A percentile compares a stretch with the other conserved stretches of the same genome.
phyloP scores from a whole-genome alignment of 2,329 filamentous ascomycete genomes.

The Verticillium albo-atrum region DNA sequence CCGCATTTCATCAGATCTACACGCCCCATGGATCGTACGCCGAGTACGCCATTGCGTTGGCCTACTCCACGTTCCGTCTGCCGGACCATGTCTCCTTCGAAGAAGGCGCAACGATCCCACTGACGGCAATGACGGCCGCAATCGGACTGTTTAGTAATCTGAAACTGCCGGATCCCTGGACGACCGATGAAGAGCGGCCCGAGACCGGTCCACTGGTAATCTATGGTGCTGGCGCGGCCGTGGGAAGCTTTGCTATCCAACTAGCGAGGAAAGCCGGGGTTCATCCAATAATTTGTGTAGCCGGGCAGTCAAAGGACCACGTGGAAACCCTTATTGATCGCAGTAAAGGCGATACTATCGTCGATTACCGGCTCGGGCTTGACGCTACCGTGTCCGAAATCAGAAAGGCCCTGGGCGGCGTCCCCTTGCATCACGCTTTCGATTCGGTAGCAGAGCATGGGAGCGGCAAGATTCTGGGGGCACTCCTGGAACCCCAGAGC shows the following conservation, averaged over 20 bases:
- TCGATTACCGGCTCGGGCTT: too few species aligned
- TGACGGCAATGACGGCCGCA: conserved; percentile 50
- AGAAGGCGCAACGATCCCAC: conserved; percentile 52
- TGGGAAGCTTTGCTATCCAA: conserved; percentile 53
- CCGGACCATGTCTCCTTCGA: conserved; percentile 44
- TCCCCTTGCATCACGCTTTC: too few species aligned
- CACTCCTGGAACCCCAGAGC: too few species aligned
- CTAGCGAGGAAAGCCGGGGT: conserved; percentile 45
- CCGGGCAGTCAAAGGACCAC: conserved; percentile 30
- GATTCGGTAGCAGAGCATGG: too few species aligned
- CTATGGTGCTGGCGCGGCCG: conserved; percentile 45
- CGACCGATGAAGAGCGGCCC: conserved; percentile 13
- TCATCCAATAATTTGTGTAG: conserved; percentile 54
- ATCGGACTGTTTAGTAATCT: conserved; percentile 43
- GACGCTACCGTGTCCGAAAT: too few species aligned
- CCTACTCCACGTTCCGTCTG: conserved; percentile 52
- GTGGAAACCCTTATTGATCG: conserved; percentile 10
- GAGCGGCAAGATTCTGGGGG: too few species aligned
- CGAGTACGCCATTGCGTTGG: conserved; percentile 54
- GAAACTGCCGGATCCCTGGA: conserved; percentile 43
- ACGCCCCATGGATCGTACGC: conserved; percentile 49
- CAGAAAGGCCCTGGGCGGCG: not conserved
- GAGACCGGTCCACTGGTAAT: conserved; percentile 24
- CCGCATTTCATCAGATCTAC: conserved; percentile 46
- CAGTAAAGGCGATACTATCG: conserved; percentile 2